phyloP scores from a whole-genome alignment of 1,139 yeast genomes.

The Petasospora fabianii region DNA sequence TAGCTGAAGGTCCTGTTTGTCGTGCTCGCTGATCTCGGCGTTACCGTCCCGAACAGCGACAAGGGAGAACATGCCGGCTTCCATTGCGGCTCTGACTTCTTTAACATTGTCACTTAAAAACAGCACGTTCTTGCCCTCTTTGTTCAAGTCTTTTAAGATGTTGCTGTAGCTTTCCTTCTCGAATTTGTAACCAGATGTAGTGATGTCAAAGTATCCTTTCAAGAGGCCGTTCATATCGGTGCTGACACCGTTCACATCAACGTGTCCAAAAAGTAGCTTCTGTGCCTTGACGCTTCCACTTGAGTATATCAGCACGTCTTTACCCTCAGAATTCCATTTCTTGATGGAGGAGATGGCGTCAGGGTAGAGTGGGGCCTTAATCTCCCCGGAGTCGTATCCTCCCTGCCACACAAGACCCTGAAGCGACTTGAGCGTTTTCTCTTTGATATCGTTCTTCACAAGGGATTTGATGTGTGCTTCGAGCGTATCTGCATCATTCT shows the following conservation, averaged over 20 bases:
- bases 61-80: slow-evolving; percentile 57
- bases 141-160: slow-evolving; percentile 49
- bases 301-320: slow-evolving; percentile 68
- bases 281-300: slow-evolving; percentile 93
- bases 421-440: slow-evolving; percentile 67
- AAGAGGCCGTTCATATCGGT: slow-evolving; percentile 52
- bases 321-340: slow-evolving; percentile 29
- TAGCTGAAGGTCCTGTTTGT: slow-evolving; percentile 7
- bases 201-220: slow-evolving; percentile 77
- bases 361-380: slow-evolving; percentile 69
- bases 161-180: slow-evolving; percentile 53
- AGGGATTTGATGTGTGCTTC: slow-evolving; percentile 48
- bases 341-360: slow-evolving; percentile 67
- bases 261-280: slow-evolving; percentile 67
- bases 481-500: slow-evolving; percentile 30
- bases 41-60: slow-evolving; percentile 79
- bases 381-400: slow-evolving; percentile 73
- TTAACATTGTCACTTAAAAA: slow-evolving; percentile 74
- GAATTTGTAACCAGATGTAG: slow-evolving; percentile 74
- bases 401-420: slow-evolving; percentile 83
- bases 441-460: slow-evolving; percentile 70
- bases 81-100: slow-evolving; percentile 69
- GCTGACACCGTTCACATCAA: slow-evolving; percentile 33
- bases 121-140: slow-evolving; percentile 37
- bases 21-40: slow-evolving; percentile 39